These are phyloP conservation scores for Linnemannia exigua DNA, from an alignment of 192 early-diverging fungal genomes.

Conservation along the genomic window DNA sequence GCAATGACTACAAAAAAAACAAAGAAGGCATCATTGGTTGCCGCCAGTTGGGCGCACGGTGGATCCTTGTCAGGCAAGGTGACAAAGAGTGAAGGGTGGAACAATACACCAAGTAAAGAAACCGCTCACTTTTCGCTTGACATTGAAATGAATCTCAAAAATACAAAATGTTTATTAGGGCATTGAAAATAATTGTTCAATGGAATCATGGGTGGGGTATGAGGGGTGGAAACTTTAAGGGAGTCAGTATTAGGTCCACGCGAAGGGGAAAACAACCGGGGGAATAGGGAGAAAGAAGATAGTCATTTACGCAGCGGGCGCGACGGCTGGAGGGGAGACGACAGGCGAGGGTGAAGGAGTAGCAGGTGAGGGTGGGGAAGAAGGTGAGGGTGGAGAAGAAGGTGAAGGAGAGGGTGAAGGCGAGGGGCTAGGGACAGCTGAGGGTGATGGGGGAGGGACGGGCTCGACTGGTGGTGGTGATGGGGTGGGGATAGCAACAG, in stretches of 20 bases:
- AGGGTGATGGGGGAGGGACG: not conserved
- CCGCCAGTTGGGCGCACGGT: no score
- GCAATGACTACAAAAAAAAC: no score
- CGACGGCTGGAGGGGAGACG: not conserved
- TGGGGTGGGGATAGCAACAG: not conserved
- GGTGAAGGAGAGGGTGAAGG: not conserved
- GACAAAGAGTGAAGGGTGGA: no score
- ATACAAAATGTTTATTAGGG: no score
- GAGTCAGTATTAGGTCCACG: not conserved
- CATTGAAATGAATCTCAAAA: no score
- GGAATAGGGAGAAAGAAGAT: not conserved
- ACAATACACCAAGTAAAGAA: no score
- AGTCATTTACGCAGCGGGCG: not conserved
- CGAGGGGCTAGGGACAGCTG: not conserved
- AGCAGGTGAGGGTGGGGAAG: not conserved
- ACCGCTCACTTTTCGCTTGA: no score
- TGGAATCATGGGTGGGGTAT: not conserved
- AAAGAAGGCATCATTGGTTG: no score
- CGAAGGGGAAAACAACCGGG: not conserved
- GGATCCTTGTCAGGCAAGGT: no score
- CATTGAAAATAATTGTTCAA: not conserved
- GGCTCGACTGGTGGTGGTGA: not conserved
- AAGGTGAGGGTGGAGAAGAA: not conserved
- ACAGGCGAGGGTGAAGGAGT: not conserved
- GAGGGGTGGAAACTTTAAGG: no score